phyloP scores from a whole-genome alignment of 352 stramenopile genomes.

The Paralagenidium karlingii region DNA sequence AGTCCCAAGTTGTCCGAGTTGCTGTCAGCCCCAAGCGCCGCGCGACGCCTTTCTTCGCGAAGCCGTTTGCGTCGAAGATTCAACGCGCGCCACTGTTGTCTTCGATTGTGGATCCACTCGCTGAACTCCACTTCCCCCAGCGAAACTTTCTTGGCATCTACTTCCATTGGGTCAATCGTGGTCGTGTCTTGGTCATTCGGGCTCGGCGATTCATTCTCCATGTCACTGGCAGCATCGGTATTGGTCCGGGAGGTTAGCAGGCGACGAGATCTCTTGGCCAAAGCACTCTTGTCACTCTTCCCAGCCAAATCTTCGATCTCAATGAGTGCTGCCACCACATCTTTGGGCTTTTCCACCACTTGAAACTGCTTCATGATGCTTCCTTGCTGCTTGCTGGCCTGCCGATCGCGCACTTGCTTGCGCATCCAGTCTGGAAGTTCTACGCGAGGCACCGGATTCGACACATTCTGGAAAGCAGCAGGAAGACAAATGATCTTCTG shows the following conservation, averaged over 20 bases:
- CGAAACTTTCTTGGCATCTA: not conserved
- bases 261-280: too few species aligned
- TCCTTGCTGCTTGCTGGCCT: conserved; percentile 58
- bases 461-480: conserved; percentile 93
- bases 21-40: conserved; percentile 9
- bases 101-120: conserved; percentile 54
- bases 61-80: conserved; percentile 41
- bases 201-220: too few species aligned
- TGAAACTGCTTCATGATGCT: conserved; percentile 41
- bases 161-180: too few species aligned
- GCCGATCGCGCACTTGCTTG: conserved; percentile 86
- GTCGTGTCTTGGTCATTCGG: too few species aligned
- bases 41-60: conserved; percentile 31
- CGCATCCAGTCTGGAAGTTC: conserved; percentile 95
- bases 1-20: too few species aligned
- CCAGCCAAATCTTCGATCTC: conserved; percentile 55
- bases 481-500: conserved; percentile 99
- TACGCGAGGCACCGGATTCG: conserved; percentile 95
- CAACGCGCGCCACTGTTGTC: conserved; percentile 57
- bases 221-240: too few species aligned
- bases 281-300: conserved; percentile 3
- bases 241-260: too few species aligned
- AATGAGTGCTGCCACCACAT: too few species aligned
- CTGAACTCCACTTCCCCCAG: conserved; percentile 43
- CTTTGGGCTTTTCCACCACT: conserved; percentile 1